Evolutionary conservation across 2,329 filamentous ascomycete genomes (phyloP).

Genomic region (Rhynchosporium secalis): DNA sequence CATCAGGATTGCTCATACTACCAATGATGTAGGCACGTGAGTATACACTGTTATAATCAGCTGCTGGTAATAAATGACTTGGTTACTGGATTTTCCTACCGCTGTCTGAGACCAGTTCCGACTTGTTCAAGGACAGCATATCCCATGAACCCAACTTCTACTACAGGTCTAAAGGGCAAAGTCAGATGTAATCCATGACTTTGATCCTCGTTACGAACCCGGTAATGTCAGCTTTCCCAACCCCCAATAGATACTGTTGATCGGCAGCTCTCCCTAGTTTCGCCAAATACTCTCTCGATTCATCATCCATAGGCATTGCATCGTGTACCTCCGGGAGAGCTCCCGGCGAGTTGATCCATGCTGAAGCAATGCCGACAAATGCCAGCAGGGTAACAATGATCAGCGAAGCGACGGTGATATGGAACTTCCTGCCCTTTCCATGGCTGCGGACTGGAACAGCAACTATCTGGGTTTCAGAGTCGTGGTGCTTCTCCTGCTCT

Average conservation of each 20-base stretch:
- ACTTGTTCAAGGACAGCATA: slow-evolving; percentile 82
- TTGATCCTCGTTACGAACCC: slow-evolving; percentile 43
- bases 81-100: slow-evolving; percentile 40
- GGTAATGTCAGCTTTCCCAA: slow-evolving; percentile 72
- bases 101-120: slow-evolving; percentile 81
- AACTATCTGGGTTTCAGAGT: slow-evolving; percentile 1
- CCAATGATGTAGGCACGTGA: slow-evolving; percentile 86
- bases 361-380: slow-evolving; percentile 3
- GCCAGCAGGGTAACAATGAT: slow-evolving; percentile 8
- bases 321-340: not conserved
- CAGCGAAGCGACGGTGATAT: slow-evolving; percentile 1
- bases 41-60: slow-evolving; percentile 54
- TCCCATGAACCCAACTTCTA: slow-evolving; percentile 87
- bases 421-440: slow-evolving; percentile 15
- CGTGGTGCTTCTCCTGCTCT: slow-evolving; percentile 18
- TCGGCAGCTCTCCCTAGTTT: slow-evolving; percentile 23
- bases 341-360: not conserved
- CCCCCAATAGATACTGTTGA: slow-evolving; percentile 59
- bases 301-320: slow-evolving; percentile 11
- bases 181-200: slow-evolving; percentile 4
- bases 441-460: slow-evolving; percentile 1
- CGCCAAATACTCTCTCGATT: slow-evolving; percentile 7
- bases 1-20: slow-evolving; percentile 60
- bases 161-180: slow-evolving; percentile 59
- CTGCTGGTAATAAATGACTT: not conserved